These are phyloP conservation scores for Gaeumannomyces tritici DNA, from an alignment of 2,329 filamentous ascomycete genomes.

Conservation along the genomic window DNA sequence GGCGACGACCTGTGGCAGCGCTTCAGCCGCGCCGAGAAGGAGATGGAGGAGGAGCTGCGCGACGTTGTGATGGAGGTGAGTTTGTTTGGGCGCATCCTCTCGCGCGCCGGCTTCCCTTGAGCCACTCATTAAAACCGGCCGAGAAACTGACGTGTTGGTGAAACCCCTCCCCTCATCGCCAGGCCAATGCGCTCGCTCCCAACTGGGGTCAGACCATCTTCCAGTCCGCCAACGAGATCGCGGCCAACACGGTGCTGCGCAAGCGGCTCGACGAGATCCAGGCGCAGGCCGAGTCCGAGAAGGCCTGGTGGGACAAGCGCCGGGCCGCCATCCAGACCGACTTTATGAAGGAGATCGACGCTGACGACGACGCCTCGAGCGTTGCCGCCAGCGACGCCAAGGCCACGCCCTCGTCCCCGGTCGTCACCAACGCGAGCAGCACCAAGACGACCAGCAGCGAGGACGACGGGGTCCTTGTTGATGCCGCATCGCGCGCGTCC, in stretches of 20 bases:
- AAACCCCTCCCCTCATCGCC: background rate
- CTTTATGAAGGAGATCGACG: slow-evolving; percentile 79
- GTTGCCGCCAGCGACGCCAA: slow-evolving; percentile 26
- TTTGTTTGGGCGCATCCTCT: background rate
- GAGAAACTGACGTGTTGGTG: background rate
- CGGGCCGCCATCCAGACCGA: slow-evolving; percentile 61
- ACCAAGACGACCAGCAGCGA: slow-evolving; percentile 38
- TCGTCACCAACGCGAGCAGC: slow-evolving; percentile 51
- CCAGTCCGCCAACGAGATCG: slow-evolving; percentile 94
- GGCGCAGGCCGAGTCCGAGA: slow-evolving; percentile 60
- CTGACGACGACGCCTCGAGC: slow-evolving; percentile 35
- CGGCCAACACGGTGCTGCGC: slow-evolving; percentile 71
- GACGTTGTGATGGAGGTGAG: slow-evolving; percentile 87
- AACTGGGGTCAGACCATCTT: slow-evolving; percentile 95
- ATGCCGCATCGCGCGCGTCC: slow-evolving; percentile 32
- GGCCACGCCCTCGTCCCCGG: slow-evolving; percentile 28
- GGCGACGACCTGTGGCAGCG: slow-evolving; percentile 94
- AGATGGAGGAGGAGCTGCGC: slow-evolving; percentile 91
- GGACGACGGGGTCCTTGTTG: slow-evolving; percentile 71
- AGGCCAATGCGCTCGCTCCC: slow-evolving; percentile 85
- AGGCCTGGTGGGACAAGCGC: slow-evolving; percentile 88
- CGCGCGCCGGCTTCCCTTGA: background rate
- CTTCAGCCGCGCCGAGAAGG: slow-evolving; percentile 85
- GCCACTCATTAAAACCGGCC: no score
- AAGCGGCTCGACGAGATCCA: slow-evolving; percentile 68